Evolutionary conservation across 805 yeast species (phyloP), one percentile per base, ranked within the genome.

Genomic region (Nadsonia fulvescens): DNA sequence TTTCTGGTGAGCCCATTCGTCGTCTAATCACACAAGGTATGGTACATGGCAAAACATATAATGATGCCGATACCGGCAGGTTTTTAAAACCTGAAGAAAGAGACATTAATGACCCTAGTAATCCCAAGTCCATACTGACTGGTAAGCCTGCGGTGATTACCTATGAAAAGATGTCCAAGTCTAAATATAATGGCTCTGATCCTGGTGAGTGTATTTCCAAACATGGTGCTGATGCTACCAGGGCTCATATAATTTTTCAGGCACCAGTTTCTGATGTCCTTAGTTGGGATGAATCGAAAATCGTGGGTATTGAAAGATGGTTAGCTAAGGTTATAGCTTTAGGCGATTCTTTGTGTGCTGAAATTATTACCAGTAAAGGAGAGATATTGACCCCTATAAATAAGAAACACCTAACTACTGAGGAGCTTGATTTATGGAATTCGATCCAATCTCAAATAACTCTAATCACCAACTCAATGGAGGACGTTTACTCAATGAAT

Each of bases 101-200:
- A 8, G 71, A 63, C 20, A 30, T 53, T 1, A 52, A 56, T 23
- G 38, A 30, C 20, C 28, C 38, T 13, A 38, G 36, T 1, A 47
- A 46, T 2, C 72, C 74, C 2, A 37, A 47, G 4, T 56, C 76
- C 6, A 58, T 42, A 16, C 58, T 47, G 0, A 56, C 73, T 0
- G 75, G 73, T 1, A 40, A 45, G 18, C 33, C 41, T 0, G 79
- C 93, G 0, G 30, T 32, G 0, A 46, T 77, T 2, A 53, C 78
- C 0, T 81, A 48, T 43, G 96, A 89, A 43, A 89, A 89, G 44
- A 89, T 89, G 98, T 83, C 95, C 2, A 89, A 89, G 49, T 83
- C 95, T 1, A 89, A 89, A 43, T 72, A 70, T 43, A 89, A 89
- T 42, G 98, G 98, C 9, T 92, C 78, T 3, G 93, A 86, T 43